Percentiles rank a stretch among this genome's conserved stretches.
These are phyloP conservation scores for Aspergillus indologenus DNA, from an alignment of 495 filamentous ascomycete genomes.

Conservation along the genomic window DNA sequence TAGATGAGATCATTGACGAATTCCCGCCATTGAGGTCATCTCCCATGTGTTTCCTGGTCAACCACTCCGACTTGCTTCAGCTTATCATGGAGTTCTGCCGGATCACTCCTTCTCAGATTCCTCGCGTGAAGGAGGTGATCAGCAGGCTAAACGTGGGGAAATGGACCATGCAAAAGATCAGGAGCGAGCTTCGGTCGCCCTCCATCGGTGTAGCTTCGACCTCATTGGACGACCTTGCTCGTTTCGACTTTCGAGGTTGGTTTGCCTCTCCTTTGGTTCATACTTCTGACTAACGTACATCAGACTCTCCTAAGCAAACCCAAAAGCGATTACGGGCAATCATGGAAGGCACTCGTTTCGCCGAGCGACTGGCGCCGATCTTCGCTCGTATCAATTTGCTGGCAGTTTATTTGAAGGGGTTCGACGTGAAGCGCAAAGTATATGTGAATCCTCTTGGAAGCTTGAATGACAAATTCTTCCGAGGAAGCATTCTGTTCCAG, in stretches of 20 bases:
- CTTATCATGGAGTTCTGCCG: conserved; percentile 85
- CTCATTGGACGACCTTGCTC: conserved; percentile 82
- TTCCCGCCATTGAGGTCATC: conserved; percentile 70
- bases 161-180: conserved; percentile 80
- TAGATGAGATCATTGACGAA: conserved; percentile 83
- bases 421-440: conserved; percentile 71
- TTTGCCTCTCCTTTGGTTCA: conserved; percentile 4
- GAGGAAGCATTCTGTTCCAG: conserved; percentile 83
- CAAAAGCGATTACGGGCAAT: conserved; percentile 67
- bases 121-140: conserved; percentile 74
- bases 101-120: conserved; percentile 64
- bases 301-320: conserved; percentile 69
- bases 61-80: conserved; percentile 81
- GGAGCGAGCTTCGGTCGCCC: conserved; percentile 76
- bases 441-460: conserved; percentile 84
- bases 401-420: conserved; percentile 68
- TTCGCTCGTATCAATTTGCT: conserved; percentile 77
- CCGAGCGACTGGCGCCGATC: conserved; percentile 64
- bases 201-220: conserved; percentile 81
- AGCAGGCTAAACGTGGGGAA: conserved; percentile 84
- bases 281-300: conserved; percentile 18
- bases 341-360: conserved; percentile 67
- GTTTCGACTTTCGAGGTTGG: conserved; percentile 85
- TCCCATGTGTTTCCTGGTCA: conserved; percentile 87
- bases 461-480: conserved; percentile 90